Percentiles rank a stretch among this genome's conserved stretches.
phyloP scores from a whole-genome alignment of 2,329 filamentous ascomycete species.

The Dactylellina sp. region DNA sequence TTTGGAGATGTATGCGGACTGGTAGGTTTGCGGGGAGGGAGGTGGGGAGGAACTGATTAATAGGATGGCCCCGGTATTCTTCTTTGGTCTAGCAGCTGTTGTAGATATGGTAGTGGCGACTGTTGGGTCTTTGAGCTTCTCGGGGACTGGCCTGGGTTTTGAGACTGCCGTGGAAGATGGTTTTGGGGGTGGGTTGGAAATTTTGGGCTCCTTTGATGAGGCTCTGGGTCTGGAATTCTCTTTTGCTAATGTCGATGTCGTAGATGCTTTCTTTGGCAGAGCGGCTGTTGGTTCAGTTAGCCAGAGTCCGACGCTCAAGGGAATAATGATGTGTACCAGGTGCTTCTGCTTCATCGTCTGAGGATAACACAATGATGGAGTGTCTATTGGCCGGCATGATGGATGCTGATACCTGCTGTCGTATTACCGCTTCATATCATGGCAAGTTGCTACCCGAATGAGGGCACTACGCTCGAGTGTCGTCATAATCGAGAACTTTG shows the following conservation, averaged over 20 bases:
- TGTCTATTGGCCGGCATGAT: slow-evolving; percentile 13
- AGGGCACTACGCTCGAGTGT: neutral
- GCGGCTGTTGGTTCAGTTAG: slow-evolving; percentile 1
- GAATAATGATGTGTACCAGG: slow-evolving; percentile 18
- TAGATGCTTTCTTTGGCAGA: slow-evolving; percentile 26
- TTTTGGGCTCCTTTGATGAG: slow-evolving; percentile 15
- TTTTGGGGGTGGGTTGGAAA: neutral
- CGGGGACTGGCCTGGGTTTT: neutral
- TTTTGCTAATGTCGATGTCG: neutral
- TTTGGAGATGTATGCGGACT: slow-evolving; percentile 3
- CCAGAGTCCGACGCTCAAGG: neutral
- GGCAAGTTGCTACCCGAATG: neutral
- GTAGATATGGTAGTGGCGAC: neutral
- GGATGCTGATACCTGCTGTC: neutral
- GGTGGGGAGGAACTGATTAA: slow-evolving; percentile 40
- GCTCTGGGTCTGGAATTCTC: slow-evolving; percentile 32
- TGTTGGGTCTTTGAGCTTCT: neutral
- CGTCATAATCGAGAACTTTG: slow-evolving; percentile 22
- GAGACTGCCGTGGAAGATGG: neutral
- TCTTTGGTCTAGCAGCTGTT: slow-evolving; percentile 14
- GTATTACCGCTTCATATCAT: slow-evolving; percentile 10
- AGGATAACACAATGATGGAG: slow-evolving; percentile 37
- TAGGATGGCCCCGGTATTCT: slow-evolving; percentile 26
- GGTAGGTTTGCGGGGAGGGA: slow-evolving; percentile 4
- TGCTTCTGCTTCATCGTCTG: slow-evolving; percentile 16